These are phyloP conservation scores for Wickerhamomyces chambardii DNA, from an alignment of 805 yeast genomes.

Conservation along the genomic window DNA sequence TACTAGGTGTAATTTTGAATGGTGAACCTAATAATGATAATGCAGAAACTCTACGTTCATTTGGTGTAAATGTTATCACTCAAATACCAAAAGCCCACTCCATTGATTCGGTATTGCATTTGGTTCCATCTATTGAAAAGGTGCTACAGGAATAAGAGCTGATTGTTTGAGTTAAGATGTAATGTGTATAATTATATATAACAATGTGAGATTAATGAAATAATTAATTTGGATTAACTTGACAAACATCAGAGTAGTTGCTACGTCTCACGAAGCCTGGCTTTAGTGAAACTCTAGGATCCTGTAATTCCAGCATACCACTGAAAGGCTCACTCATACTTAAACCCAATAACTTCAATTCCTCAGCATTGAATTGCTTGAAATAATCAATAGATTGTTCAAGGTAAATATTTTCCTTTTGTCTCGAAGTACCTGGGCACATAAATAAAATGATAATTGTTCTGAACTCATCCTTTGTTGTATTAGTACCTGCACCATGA, in stretches of 20 bases:
- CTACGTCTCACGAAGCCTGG: slow-evolving; percentile 1
- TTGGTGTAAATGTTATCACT: slow-evolving; percentile 15
- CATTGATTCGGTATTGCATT: slow-evolving; percentile 1
- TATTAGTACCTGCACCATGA: slow-evolving; percentile 23
- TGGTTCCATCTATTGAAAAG: neutral
- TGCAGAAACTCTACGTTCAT: slow-evolving; percentile 9
- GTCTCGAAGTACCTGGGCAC: slow-evolving; percentile 19
- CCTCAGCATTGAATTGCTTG: slow-evolving; percentile 3
- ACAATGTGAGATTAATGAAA: neutral
- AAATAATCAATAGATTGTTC: slow-evolving; percentile 17
- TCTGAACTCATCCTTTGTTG: slow-evolving; percentile 17
- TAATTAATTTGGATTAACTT: neutral
- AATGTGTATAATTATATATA: no score
- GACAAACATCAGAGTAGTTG: slow-evolving; percentile 1
- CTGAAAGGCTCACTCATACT: slow-evolving; percentile 5
- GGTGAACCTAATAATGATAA: slow-evolving; percentile 16
- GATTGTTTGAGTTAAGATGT: no score
- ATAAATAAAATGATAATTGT: slow-evolving; percentile 18
- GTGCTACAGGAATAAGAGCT: no score
- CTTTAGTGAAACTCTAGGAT: neutral
- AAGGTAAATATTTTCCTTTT: slow-evolving; percentile 20
- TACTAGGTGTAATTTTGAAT: slow-evolving; percentile 17
- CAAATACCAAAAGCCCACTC: slow-evolving; percentile 24
- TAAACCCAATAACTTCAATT: slow-evolving; percentile 1
- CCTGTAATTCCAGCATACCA: slow-evolving; percentile 3